Conservation (phyloP, 2,329 filamentous ascomycete genomes). For the Escovopsis sp. region DNA sequence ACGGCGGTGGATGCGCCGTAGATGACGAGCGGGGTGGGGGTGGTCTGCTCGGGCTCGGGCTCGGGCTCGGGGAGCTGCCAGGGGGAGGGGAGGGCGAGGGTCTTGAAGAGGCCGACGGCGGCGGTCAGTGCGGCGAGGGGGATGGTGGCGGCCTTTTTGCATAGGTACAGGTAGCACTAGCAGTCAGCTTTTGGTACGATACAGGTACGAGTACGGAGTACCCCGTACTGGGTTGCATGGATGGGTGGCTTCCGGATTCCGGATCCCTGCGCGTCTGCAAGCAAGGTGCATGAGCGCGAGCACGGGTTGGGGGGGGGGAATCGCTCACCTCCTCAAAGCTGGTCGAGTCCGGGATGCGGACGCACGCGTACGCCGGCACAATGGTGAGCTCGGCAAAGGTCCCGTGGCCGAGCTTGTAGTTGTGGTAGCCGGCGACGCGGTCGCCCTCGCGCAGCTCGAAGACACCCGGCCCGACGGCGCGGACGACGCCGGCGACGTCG, state of each 20-base stretch:
- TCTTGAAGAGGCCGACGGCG: conserved; percentile 33
- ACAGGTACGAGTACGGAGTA: too few relatives aligned
- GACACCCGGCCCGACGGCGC: conserved; percentile 9
- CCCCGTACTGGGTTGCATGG: too few relatives aligned
- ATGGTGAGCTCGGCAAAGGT: conserved; percentile 46
- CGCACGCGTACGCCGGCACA: conserved; percentile 39
- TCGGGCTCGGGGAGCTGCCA: conserved; percentile 21
- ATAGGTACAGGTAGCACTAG: not conserved
- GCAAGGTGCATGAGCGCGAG: too few relatives aligned
- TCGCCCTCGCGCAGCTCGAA: conserved; percentile 19
- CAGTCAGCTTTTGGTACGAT: too few relatives aligned
- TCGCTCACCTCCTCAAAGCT: conserved; percentile 27
- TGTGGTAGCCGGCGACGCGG: conserved; percentile 30
- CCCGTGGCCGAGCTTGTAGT: conserved; percentile 35
- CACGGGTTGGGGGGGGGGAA: not conserved
- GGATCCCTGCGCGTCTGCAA: too few relatives aligned
- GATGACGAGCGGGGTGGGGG: conserved; percentile 19
- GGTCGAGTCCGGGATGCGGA: conserved; percentile 32
- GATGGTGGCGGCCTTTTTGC: conserved; percentile 33
- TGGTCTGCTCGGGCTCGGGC: not conserved
- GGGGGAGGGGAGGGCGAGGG: conserved; percentile 32
- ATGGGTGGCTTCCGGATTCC: too few relatives aligned
- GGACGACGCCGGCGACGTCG: conserved; percentile 12
- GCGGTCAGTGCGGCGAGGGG: conserved; percentile 41
- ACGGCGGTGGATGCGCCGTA: conserved; percentile 39